A percentile compares a stretch with the other conserved stretches of the same genome.
Conservation (phyloP, 1,284 basidiomycete species). For the Ceratorhiza oryzae-sativae region DNA sequence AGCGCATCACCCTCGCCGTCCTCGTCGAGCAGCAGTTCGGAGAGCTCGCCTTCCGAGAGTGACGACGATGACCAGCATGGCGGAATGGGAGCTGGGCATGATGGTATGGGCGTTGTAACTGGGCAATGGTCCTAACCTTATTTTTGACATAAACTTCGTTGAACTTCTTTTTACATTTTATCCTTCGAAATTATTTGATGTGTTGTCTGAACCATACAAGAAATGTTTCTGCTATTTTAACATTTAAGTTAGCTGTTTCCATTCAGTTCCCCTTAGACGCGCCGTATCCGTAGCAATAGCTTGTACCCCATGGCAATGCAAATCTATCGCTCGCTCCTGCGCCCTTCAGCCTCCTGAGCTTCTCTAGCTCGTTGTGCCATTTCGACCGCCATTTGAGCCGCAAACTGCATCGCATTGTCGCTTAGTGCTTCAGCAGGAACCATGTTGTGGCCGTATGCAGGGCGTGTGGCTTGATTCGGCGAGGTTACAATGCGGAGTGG, state of each 20-base stretch:
- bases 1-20: constrained; percentile 31
- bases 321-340: constrained; percentile 11
- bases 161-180: not conserved
- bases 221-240: not conserved
- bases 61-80: constrained; percentile 34
- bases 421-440: constrained; percentile 84
- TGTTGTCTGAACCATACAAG: not conserved
- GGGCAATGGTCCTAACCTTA: constrained; percentile 29
- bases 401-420: constrained; percentile 37
- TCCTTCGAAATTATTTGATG: not conserved
- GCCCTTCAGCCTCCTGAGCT: constrained; percentile 16
- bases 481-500: constrained; percentile 77
- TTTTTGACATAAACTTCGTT: not conserved
- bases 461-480: constrained; percentile 67
- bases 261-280: no score
- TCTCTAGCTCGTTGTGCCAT: constrained; percentile 32
- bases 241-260: not conserved
- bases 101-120: constrained; percentile 12
- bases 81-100: constrained; percentile 16
- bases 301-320: no score
- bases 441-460: constrained; percentile 84
- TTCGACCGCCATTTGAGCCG: constrained; percentile 35
- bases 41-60: constrained; percentile 36
- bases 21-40: constrained; percentile 33
- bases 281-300: no score